Conservation (phyloP, 2,329 filamentous ascomycete genomes). For the Clarireedia homoeocarpa region DNA sequence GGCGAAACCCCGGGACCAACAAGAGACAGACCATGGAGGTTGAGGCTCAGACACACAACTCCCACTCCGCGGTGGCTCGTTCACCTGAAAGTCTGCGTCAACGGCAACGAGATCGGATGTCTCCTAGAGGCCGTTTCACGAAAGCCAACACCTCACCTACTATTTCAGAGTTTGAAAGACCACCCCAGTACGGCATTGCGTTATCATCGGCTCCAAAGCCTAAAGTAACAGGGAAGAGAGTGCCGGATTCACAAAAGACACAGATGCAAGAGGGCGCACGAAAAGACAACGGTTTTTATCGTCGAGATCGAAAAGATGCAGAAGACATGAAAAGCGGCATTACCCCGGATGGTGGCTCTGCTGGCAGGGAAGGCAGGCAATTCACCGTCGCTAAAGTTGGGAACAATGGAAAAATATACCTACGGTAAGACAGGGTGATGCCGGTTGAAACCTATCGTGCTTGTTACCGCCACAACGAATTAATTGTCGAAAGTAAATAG, state of each 20-base stretch:
- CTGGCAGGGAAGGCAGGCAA: conserved; percentile 35
- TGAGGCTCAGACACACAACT: conserved; percentile 8
- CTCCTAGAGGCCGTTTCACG: conserved; percentile 25
- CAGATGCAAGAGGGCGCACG: conserved; percentile 24
- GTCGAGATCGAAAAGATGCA: conserved; percentile 20
- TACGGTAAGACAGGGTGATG: conserved; percentile 52
- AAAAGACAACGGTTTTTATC: conserved; percentile 24
- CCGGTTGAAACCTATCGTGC: conserved; percentile 10
- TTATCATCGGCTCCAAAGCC: conserved; percentile 21
- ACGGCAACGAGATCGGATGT: conserved; percentile 29
- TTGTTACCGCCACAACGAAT: conserved; percentile 7
- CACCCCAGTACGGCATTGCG: conserved; percentile 15
- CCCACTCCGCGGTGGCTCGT: conserved; percentile 9
- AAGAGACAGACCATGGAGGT: conserved; percentile 7
- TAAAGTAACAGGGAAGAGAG: conserved; percentile 17
- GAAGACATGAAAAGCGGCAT: conserved; percentile 50
- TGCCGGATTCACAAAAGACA: conserved; percentile 19
- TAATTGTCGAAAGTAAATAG: conserved; percentile 7
- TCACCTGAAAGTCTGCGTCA: conserved; percentile 28
- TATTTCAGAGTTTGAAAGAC: conserved; percentile 18
- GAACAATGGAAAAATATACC: conserved; percentile 74
- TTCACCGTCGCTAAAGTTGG: conserved; percentile 78
- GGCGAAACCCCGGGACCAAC: conserved; percentile 4
- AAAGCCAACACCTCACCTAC: conserved; percentile 19
- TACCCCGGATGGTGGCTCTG: conserved; percentile 52